Evolutionary conservation across 768 basidiomycete genomes (phyloP).

Genomic region (Podaxis sp.): DNA sequence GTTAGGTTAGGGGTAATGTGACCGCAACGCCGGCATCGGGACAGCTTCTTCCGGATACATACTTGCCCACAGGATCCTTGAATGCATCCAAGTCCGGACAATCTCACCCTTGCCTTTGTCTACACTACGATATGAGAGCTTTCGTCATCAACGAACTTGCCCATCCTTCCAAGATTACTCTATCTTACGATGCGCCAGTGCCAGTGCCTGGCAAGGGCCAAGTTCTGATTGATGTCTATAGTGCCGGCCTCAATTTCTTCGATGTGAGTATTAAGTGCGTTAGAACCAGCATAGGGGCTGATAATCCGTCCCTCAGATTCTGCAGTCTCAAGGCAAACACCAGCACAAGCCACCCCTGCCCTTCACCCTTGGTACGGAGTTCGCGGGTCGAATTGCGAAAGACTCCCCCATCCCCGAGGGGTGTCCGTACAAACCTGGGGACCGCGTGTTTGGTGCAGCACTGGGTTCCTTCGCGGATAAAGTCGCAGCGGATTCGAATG

Average conservation of each 20-base stretch:
- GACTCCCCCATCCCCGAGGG: conserved; percentile 77
- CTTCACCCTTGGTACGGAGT: conserved; percentile 83
- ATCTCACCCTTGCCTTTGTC: conserved; percentile 7
- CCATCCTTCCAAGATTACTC: conserved; percentile 63
- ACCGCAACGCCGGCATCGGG: neutral
- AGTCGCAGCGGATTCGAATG: conserved; percentile 51
- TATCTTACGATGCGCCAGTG: conserved; percentile 55
- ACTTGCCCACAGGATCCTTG: neutral
- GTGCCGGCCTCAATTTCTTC: conserved; percentile 78
- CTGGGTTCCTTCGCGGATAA: conserved; percentile 84
- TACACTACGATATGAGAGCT: conserved; percentile 61
- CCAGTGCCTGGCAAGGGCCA: conserved; percentile 53
- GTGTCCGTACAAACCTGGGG: conserved; percentile 78
- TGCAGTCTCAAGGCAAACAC: conserved; percentile 90
- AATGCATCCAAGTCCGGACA: neutral
- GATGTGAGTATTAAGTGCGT: conserved; percentile 40
- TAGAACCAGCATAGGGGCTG: neutral
- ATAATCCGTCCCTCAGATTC: conserved; percentile 46
- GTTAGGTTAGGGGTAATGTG: neutral
- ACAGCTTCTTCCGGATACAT: neutral
- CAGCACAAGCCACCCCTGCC: conserved; percentile 83
- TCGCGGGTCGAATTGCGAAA: conserved; percentile 73
- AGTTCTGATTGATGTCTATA: conserved; percentile 74
- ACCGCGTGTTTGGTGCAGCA: conserved; percentile 82
- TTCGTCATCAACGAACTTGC: conserved; percentile 71